Conservation (phyloP, 2,329 filamentous ascomycete species). For the Aureobasidium sp. region DNA sequence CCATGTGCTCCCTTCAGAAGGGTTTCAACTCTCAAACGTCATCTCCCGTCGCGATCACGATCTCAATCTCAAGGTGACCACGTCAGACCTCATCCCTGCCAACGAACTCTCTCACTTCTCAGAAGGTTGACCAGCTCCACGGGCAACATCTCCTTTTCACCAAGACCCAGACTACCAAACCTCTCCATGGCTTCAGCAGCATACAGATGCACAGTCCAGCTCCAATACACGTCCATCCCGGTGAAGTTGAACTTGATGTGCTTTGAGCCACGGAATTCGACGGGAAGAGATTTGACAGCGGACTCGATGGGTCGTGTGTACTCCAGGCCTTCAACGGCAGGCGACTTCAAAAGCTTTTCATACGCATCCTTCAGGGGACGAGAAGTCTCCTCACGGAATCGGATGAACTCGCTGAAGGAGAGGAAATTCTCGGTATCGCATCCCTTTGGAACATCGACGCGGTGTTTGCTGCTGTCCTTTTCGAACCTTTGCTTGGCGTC, state of each 20-base stretch:
- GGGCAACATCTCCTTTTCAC: slow-evolving; percentile 24
- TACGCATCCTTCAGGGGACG: slow-evolving; percentile 32
- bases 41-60: no score
- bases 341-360: slow-evolving; percentile 31
- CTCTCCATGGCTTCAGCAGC: slow-evolving; percentile 23
- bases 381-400: slow-evolving; percentile 36
- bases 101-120: slow-evolving; percentile 24
- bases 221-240: slow-evolving; percentile 36
- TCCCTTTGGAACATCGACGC: slow-evolving; percentile 23
- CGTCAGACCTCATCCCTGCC: slow-evolving; percentile 20
- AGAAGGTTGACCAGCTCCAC: slow-evolving; percentile 25
- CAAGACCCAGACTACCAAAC: slow-evolving; percentile 24
- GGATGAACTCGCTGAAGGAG: slow-evolving; percentile 37
- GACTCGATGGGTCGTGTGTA: slow-evolving; percentile 24
- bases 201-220: slow-evolving; percentile 36
- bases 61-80: neutral
- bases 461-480: slow-evolving; percentile 19
- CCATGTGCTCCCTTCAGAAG: neutral
- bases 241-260: slow-evolving; percentile 21
- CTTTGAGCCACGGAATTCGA: slow-evolving; percentile 17
- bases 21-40: no score
- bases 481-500: slow-evolving; percentile 28
- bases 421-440: slow-evolving; percentile 36
- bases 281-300: slow-evolving; percentile 19
- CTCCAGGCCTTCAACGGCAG: slow-evolving; percentile 24